Base-by-base conservation (phyloP, 1,284 basidiomycete species). In the Ceratobasidium sp. region DNA sequence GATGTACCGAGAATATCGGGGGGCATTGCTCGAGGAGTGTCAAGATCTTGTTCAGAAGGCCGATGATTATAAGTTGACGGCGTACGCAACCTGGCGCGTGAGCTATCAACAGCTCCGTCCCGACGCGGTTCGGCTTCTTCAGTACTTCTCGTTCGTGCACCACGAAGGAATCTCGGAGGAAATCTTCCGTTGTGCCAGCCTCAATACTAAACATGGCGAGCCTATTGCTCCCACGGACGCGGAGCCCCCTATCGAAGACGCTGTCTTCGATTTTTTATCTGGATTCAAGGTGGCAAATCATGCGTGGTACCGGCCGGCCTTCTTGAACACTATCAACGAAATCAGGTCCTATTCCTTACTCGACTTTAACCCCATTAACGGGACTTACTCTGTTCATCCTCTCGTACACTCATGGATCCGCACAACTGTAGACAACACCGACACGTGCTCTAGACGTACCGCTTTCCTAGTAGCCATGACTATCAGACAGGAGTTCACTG, bases 321-420 rank as follows among this genome's bases (percentile, higher is more conserved):
- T 75, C 15, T 31, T 75, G 22, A 56, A 57, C 24, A n/a, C 57
- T 7, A 62, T 59, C n/a, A 67, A 22, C 45, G 66, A 67, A 24
- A n/a, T 59, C 19, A 41, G 56, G 45, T 48, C 53, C 9, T 75
- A 60, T 57, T 69, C 64, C n/a, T 29, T 69, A 1, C 59, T 67
- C 45, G 50, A 75, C 22, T 59, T 53, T n/a, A 29, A 66, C 53
- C 14, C 64, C 41, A 31, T 47, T 31, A 44, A 44, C 47, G 41
- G 31, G 8, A 17, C n/a, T 4, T 47, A 54, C n/a, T 51, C 60
- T 41, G 44, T 54, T 33, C 62, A 65, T 29, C 62, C 73, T 3
- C 57, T 74, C n/a, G 60, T 64, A 22, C 73, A 65, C 22, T 63
- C 33, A 7, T 74, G 62, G 73, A 45, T 56, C n/a, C 73, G 62